Percentiles rank a stretch among this genome's conserved stretches.
phyloP scores from a whole-genome alignment of 495 filamentous ascomycete species.

The Aspergillus bertholletiae region DNA sequence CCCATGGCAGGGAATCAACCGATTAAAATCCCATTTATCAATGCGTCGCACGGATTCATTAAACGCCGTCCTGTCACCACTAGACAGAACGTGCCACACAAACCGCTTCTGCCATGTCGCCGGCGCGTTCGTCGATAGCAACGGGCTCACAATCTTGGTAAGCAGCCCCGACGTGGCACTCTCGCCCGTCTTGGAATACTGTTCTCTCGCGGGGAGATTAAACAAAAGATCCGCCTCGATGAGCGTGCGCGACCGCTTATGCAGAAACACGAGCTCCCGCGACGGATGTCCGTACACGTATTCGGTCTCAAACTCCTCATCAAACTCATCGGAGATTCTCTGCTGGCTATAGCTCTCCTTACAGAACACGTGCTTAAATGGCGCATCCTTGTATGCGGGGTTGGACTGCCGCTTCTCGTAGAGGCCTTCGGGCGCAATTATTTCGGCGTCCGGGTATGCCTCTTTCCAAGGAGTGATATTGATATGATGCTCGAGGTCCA shows the following conservation, averaged over 20 bases:
- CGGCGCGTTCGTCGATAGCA: conserved; percentile 54
- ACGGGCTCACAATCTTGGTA: conserved; percentile 56
- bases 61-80: conserved; percentile 62
- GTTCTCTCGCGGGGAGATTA: conserved; percentile 84
- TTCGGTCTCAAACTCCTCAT: conserved; percentile 80
- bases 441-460: conserved; percentile 70
- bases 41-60: conserved; percentile 66
- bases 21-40: conserved; percentile 78
- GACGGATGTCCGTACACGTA: conserved; percentile 77
- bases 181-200: conserved; percentile 66
- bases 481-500: conserved; percentile 91
- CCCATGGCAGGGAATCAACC: conserved; percentile 89
- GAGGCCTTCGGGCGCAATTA: conserved; percentile 83
- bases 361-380: conserved; percentile 67
- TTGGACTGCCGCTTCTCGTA: conserved; percentile 74
- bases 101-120: conserved; percentile 77
- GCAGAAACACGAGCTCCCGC: conserved; percentile 81
- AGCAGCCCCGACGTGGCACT: conserved; percentile 52
- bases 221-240: conserved; percentile 91
- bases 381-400: conserved; percentile 61
- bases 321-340: conserved; percentile 72
- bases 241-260: conserved; percentile 76
- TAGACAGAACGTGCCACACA: conserved; percentile 72
- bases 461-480: conserved; percentile 79
- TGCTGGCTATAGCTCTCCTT: conserved; percentile 47